Conservation (phyloP, 345 rosid species). For the Heritiera fomes region DNA sequence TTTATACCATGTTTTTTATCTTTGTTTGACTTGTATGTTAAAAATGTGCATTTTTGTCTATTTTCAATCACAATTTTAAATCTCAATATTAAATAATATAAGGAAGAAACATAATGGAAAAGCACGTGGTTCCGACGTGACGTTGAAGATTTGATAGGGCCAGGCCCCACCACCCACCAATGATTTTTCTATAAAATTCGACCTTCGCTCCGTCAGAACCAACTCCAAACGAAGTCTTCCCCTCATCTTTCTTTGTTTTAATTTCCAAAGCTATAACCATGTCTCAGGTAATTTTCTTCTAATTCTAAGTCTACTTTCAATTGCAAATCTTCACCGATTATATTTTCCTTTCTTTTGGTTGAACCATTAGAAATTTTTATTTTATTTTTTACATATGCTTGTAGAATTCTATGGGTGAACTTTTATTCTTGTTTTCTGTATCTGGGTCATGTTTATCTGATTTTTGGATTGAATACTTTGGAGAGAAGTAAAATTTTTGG, state of each 20-base stretch:
- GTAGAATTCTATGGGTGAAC: not conserved
- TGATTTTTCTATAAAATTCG: constrained; percentile 13
- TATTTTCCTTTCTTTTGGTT: not conserved
- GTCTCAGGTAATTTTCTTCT: constrained; percentile 11
- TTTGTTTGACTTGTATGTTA: too few species aligned
- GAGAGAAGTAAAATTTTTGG: not conserved
- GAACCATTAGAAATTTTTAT: not conserved
- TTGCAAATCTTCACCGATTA: not conserved
- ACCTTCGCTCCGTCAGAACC: not conserved
- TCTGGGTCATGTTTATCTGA: not conserved
- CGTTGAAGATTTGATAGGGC: constrained; percentile 10
- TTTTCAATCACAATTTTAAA: too few species aligned
- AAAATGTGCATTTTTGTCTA: too few species aligned
- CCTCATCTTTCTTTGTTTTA: not conserved
- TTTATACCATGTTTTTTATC: too few species aligned
- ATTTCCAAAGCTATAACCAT: not conserved
- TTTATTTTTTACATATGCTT: not conserved
- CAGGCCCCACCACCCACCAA: constrained; percentile 5
- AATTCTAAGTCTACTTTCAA: not conserved
- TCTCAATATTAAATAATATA: too few species aligned
- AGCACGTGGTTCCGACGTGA: not conserved
- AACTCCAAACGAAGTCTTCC: not conserved
- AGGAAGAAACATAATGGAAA: not conserved
- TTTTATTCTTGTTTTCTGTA: not conserved
- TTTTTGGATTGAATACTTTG: not conserved